These are phyloP conservation scores for Gnomoniopsis smithogilvyi DNA, from an alignment of 2,329 filamentous ascomycete species.

Conservation along the genomic window DNA sequence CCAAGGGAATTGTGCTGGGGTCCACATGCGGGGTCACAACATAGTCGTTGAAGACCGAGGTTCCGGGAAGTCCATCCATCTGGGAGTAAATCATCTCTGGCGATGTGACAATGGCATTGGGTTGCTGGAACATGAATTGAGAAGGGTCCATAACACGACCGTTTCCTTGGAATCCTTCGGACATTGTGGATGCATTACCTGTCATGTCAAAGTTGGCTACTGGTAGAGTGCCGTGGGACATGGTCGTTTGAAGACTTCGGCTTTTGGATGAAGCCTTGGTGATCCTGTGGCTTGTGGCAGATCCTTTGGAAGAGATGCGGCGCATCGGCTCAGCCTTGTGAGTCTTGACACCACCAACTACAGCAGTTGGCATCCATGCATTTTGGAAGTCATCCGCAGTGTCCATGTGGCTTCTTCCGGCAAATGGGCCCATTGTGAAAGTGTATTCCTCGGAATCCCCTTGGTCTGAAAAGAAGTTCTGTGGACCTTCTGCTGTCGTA, in stretches of 20 bases:
- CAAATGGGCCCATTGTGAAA: conserved; percentile 52
- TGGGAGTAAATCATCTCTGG: conserved; percentile 50
- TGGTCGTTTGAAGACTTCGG: conserved; percentile 43
- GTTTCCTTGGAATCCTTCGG: conserved; percentile 36
- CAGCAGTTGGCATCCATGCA: conserved; percentile 41
- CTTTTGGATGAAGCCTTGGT: conserved; percentile 41
- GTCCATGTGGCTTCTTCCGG: conserved; percentile 48
- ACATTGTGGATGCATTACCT: conserved; percentile 45
- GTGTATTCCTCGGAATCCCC: conserved; percentile 53
- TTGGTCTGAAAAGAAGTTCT: conserved; percentile 55
- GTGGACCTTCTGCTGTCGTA: conserved; percentile 54
- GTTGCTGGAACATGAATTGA: conserved; percentile 49
- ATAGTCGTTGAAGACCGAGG: conserved; percentile 42
- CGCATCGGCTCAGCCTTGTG: conserved; percentile 41
- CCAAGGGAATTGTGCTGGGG: conserved; percentile 52
- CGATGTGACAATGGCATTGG: conserved; percentile 43
- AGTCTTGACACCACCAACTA: conserved; percentile 34
- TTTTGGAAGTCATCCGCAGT: conserved; percentile 43
- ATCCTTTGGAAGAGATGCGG: conserved; percentile 41
- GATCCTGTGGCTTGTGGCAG: conserved; percentile 41
- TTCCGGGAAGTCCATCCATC: conserved; percentile 42
- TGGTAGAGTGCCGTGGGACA: conserved; percentile 46
- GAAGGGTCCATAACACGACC: conserved; percentile 45
- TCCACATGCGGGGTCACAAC: conserved; percentile 50
- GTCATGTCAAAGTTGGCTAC: conserved; percentile 50